Evolutionary conservation across 257 asterid genomes (phyloP), one percentile per base, ranked within the genome.

Genomic region (Primulina tabacum): DNA sequence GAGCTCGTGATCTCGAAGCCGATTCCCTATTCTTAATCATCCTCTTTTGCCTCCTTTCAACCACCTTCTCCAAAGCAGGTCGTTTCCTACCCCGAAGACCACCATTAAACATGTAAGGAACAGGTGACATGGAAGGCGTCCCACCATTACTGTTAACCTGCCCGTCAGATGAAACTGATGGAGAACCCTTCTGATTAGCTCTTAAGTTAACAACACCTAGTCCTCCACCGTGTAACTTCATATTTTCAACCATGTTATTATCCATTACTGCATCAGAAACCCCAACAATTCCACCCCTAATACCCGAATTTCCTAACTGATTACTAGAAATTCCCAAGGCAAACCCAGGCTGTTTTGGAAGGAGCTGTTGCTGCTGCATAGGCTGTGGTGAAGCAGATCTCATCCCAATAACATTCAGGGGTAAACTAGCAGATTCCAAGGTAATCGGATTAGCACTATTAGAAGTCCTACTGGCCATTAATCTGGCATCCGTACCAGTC

Each of bases 1-100:
- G 92, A 67, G 97, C 97, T 62, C 98, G 83, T 55, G 98, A 92
- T 73, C 98, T 84, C 26, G 98, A 96, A 79, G 98, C 98, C 2
- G 98, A 92, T 78, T 92, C 97, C 75, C 98, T 68, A 67, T 92
- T 92, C 76, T 92, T 92, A 7, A 92, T 90, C 98, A 92, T 92
- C 81, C 98, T 90, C 83, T 89, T 90, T 68, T 90, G 98, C 86
- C 98, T 84, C 82, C 98, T 88, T 30, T 92, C 98, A 53, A 92
- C 92, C 69, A 87, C 97, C 80, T 90, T 92, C 79, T 92, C 98
- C 85, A 92, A 59, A 69, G 81, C 87, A 52, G 90, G 78, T 47
- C 82, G 75, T 35, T 80, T 88, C 81, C 97, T 82, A 21, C 92
- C 93, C 75, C 96, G 71, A 74, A 87, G 37, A 68, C 92, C 85